Conservation (phyloP, 2,329 filamentous ascomycete genomes). For the Exserohilum turcica region DNA sequence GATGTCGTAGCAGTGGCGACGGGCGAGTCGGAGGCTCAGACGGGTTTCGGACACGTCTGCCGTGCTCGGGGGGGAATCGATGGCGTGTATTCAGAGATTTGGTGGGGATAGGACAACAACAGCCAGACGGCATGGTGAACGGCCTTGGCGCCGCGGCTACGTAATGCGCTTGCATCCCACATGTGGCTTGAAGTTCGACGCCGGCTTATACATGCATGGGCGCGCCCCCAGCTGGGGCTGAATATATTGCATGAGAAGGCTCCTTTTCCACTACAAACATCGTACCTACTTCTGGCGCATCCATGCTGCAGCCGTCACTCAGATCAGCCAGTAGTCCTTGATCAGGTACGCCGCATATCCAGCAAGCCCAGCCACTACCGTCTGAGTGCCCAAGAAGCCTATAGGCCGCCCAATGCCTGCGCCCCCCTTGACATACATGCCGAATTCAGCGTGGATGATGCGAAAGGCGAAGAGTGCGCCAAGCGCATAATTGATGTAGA, state of each 20-base stretch:
- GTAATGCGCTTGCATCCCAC: slow-evolving; percentile 17
- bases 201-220: slow-evolving; percentile 1
- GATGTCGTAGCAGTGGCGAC: background rate
- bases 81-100: slow-evolving; percentile 17
- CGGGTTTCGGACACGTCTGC: slow-evolving; percentile 4
- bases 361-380: slow-evolving; percentile 31
- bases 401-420: slow-evolving; percentile 30
- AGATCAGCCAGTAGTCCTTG: slow-evolving; percentile 38
- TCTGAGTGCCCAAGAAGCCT: slow-evolving; percentile 42
- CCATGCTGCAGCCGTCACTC: background rate
- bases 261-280: background rate
- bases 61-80: slow-evolving; percentile 8
- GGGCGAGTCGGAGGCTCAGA: background rate
- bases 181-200: background rate
- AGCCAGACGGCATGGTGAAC: slow-evolving; percentile 9
- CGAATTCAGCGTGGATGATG: slow-evolving; percentile 49
- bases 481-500: slow-evolving; percentile 46
- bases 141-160: slow-evolving; percentile 26
- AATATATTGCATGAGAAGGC: background rate
- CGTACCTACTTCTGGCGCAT: background rate
- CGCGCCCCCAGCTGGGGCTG: background rate
- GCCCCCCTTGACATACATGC: slow-evolving; percentile 37
- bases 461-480: slow-evolving; percentile 48
- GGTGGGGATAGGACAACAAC: slow-evolving; percentile 21
- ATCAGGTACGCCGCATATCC: slow-evolving; percentile 42